Evolutionary conservation across 1,284 basidiomycete species (phyloP).

Genomic region (Cutaneotrichosporon curvatum): DNA sequence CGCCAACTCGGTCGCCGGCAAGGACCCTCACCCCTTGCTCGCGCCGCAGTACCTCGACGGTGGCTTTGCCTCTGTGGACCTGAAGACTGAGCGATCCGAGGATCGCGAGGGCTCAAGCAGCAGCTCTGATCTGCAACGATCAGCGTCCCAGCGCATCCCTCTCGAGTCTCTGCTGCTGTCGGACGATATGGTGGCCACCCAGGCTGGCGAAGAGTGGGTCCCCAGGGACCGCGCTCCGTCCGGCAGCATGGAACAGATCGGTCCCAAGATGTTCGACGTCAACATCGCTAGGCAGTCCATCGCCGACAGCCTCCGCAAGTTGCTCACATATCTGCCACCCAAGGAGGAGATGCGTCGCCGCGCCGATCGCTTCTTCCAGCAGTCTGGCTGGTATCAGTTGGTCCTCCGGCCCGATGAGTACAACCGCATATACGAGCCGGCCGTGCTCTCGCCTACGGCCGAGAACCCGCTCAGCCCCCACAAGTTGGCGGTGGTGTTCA

Average conservation of each 20-base stretch:
- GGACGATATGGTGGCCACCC: conserved; percentile 27
- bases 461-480: conserved; percentile 39
- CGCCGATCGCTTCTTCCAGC: conserved; percentile 27
- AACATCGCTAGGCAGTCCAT: conserved; percentile 21
- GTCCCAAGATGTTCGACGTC: too few relatives aligned
- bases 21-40: conserved; percentile 28
- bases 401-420: conserved; percentile 34
- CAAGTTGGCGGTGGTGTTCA: conserved; percentile 41
- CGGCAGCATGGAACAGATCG: too few relatives aligned
- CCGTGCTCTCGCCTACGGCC: conserved; percentile 33
- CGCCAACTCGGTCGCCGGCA: conserved; percentile 17
- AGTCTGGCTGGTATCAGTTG: conserved; percentile 33
- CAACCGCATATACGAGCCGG: conserved; percentile 35
- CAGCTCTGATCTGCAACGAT: too few relatives aligned
- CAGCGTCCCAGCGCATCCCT: conserved; percentile 26
- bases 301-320: conserved; percentile 24
- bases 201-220: not conserved
- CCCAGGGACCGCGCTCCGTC: too few relatives aligned
- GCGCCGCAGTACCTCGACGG: conserved; percentile 37
- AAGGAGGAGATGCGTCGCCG: conserved; percentile 24
- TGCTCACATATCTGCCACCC: conserved; percentile 28
- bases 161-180: conserved; percentile 31
- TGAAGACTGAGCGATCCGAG: too few relatives aligned
- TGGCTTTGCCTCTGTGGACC: conserved; percentile 19
- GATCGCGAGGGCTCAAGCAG: too few relatives aligned